A percentile compares a stretch with the other conserved stretches of the same genome.
Evolutionary conservation across 164 flowering plant genomes (phyloP).

Genomic region (Nymphaea thermarum): DNA sequence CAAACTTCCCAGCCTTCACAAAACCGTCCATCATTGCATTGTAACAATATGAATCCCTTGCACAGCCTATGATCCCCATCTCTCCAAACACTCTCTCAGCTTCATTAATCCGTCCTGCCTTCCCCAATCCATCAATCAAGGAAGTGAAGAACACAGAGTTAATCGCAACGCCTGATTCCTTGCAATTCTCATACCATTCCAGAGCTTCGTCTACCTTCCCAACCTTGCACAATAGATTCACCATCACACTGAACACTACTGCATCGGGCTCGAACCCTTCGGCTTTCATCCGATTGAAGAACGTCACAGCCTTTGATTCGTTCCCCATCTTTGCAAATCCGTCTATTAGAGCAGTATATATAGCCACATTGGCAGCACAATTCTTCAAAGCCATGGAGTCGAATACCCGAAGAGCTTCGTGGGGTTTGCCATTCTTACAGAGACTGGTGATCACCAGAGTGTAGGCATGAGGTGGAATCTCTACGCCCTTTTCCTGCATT

Average conservation of each 20-base stretch:
- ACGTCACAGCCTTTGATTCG: slow-evolving; percentile 40
- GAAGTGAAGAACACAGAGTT: slow-evolving; percentile 69
- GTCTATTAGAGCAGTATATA: slow-evolving; percentile 76
- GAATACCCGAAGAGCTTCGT: slow-evolving; percentile 54
- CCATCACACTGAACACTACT: slow-evolving; percentile 70
- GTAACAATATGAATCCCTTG: slow-evolving; percentile 83
- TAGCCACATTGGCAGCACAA: slow-evolving; percentile 56
- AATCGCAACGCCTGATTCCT: slow-evolving; percentile 26
- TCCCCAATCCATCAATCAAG: slow-evolving; percentile 81
- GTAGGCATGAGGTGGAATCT: slow-evolving; percentile 78
- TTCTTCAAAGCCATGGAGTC: slow-evolving; percentile 48
- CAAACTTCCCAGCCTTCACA: slow-evolving; percentile 49
- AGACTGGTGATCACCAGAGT: slow-evolving; percentile 77
- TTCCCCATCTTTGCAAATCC: slow-evolving; percentile 49
- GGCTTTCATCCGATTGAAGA: slow-evolving; percentile 63
- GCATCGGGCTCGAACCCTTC: slow-evolving; percentile 76
- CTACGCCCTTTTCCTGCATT: slow-evolving; percentile 72
- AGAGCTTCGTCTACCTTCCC: slow-evolving; percentile 68
- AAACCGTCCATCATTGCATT: slow-evolving; percentile 78
- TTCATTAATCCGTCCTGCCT: slow-evolving; percentile 68
- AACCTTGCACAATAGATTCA: slow-evolving; percentile 59
- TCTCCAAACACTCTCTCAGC: slow-evolving; percentile 72
- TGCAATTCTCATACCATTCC: slow-evolving; percentile 43
- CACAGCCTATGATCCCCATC: slow-evolving; percentile 62
- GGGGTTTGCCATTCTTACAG: slow-evolving; percentile 54